Evolutionary conservation across 192 early-diverging fungal species (phyloP), one percentile per base, ranked within the genome.

Genomic region (Coemansia umbellata): DNA sequence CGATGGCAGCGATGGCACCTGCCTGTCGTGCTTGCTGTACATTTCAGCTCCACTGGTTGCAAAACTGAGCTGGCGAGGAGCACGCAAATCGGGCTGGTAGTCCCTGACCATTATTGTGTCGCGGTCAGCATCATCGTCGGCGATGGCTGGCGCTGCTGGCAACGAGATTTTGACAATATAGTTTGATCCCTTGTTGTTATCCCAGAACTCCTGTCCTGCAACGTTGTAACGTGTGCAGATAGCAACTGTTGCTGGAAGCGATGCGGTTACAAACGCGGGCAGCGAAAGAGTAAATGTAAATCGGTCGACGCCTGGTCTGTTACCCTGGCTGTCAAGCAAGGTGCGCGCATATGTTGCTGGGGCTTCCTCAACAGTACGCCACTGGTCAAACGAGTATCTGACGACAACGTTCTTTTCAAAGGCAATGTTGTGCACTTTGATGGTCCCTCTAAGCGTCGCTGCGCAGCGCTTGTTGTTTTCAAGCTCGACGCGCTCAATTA

Each of bases 101-200:
- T 15, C 44, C 63, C 32, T 4, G 23, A 27, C 28, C 23, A 27
- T 45, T 10, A 45, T 45, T 11, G 41, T 21, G 28, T 68, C 61
- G 43, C 51, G 37, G 57, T 75, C 58, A 4, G 47, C 47, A 17
- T 69, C 67, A 22, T 70, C 63, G 51, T 70, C 74, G 41, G 42
- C 74, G 36, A 70, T 70, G 43, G 74, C 74, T 0, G 74, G 67
- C 2, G 49, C 55, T 0, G 74, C 74, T 1, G 66, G 66, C 50
- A 21, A 51, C 9, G 63, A 32, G 18, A 78, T 18, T 39, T 55
- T 66, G 52, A 91, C 78, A 50, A 83, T 74, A 78, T 92, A 93
- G 80, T 98, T 98, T 47, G 72, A 65, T 36, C 90, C 89, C 51
- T 62, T 58, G 81, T 98, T 98, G 77, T 93, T 98, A 81, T 98